phyloP scores from a whole-genome alignment of 345 rosid species.

The Cardamine chenopodiifolia region DNA sequence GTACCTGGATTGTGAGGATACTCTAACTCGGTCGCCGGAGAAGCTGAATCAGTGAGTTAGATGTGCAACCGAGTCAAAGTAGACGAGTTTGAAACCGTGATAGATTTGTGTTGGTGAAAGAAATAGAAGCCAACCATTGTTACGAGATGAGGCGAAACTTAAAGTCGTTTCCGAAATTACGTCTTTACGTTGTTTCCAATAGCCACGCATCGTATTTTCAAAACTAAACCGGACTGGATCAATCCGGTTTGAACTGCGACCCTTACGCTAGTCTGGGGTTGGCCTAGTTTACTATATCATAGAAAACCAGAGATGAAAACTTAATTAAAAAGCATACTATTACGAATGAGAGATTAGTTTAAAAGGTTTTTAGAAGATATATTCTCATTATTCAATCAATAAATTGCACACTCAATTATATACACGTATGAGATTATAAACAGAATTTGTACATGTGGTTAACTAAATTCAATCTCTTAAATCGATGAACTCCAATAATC shows the following conservation, averaged over 20 bases:
- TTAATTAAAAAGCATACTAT: too few species aligned
- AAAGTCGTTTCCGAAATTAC: conserved; percentile 20
- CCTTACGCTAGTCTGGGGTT: not conserved
- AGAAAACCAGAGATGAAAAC: too few species aligned
- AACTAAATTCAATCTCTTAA: too few species aligned
- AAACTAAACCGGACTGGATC: not conserved
- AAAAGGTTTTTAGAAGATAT: too few species aligned
- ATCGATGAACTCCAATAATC: too few species aligned
- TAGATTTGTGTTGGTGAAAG: not conserved
- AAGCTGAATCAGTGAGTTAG: conserved; percentile 19
- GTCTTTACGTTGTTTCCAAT: conserved; percentile 37
- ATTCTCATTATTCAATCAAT: too few species aligned
- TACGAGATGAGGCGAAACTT: not conserved
- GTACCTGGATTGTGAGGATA: conserved; percentile 23
- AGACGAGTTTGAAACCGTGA: not conserved
- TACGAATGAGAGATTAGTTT: too few species aligned
- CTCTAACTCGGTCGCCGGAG: not conserved
- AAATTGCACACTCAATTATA: too few species aligned
- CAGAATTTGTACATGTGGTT: too few species aligned
- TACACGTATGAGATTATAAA: too few species aligned
- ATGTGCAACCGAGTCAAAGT: not conserved
- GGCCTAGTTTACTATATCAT: not conserved
- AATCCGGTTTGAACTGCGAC: not conserved
- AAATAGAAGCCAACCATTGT: conserved; percentile 31
- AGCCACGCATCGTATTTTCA: not conserved